Conservation (phyloP, 2,329 filamentous ascomycete species). For the Cytospora piceae region DNA sequence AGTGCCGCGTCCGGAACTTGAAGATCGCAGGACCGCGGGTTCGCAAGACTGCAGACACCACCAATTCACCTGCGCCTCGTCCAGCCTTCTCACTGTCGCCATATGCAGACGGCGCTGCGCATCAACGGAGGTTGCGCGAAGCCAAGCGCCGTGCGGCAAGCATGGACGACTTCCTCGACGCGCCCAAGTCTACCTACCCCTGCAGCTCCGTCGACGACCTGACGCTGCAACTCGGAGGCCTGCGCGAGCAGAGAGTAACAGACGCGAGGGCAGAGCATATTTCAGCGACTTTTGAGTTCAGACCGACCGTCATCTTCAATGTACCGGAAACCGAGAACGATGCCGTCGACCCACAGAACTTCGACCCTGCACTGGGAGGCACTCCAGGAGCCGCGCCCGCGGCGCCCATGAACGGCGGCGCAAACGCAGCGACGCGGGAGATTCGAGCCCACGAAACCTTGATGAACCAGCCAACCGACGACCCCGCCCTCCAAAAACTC, state of each 20-base stretch:
- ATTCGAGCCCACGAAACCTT: constrained; percentile 52
- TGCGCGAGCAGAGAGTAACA: constrained; percentile 48
- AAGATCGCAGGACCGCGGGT: background rate
- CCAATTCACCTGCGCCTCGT: background rate
- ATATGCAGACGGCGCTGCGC: background rate
- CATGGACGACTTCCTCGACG: constrained; percentile 41
- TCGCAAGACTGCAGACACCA: background rate
- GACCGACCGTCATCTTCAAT: constrained; percentile 48
- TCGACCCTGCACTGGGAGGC: constrained; percentile 35
- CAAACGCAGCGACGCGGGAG: constrained; percentile 38
- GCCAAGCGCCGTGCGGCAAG: constrained; percentile 9
- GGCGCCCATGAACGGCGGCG: constrained; percentile 13
- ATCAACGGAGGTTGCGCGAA: background rate
- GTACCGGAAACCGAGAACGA: constrained; percentile 45
- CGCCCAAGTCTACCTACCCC: constrained; percentile 35
- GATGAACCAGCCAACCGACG: constrained; percentile 52
- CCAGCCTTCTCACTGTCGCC: background rate
- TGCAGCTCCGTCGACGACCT: constrained; percentile 52
- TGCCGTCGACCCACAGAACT: constrained; percentile 36
- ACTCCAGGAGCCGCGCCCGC: constrained; percentile 41
- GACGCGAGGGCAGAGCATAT: constrained; percentile 55
- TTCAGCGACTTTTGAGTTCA: constrained; percentile 51
- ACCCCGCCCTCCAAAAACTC: constrained; percentile 52
- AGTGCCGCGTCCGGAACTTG: background rate
- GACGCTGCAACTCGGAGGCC: constrained; percentile 46